These are phyloP conservation scores for Perkinsus marinus DNA, from an alignment of 169 alveolate genomes.

Conservation along the genomic window DNA sequence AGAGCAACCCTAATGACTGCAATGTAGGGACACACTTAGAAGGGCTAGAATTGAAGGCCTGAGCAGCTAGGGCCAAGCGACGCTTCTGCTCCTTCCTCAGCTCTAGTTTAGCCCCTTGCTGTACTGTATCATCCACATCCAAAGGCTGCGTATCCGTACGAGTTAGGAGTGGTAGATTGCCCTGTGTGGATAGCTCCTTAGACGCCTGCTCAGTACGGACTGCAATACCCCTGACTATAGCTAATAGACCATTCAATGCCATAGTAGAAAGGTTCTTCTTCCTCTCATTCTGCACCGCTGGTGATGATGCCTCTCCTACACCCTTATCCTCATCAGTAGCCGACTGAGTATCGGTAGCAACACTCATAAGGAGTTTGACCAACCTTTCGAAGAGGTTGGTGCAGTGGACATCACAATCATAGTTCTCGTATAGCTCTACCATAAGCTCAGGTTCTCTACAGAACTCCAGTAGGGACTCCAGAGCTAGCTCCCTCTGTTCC, in stretches of 20 bases:
- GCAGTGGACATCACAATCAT: slow-evolving; percentile 30
- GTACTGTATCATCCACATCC: background rate
- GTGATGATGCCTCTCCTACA: background rate
- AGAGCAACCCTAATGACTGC: background rate
- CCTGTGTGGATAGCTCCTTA: background rate
- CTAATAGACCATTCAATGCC: background rate
- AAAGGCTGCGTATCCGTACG: background rate
- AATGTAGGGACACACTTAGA: background rate
- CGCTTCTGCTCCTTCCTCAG: background rate
- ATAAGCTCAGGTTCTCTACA: slow-evolving; percentile 36
- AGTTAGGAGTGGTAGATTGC: background rate
- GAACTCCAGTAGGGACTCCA: slow-evolving; percentile 37
- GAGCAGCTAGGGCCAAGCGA: background rate
- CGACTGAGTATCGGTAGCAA: background rate
- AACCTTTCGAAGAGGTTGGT: slow-evolving; percentile 32
- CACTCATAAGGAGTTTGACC: background rate
- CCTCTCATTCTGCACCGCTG: background rate
- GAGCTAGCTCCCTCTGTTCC: slow-evolving; percentile 35
- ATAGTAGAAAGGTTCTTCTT: background rate
- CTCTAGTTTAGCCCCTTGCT: background rate
- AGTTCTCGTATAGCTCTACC: slow-evolving; percentile 28
- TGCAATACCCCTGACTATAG: background rate
- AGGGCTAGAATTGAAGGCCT: background rate
- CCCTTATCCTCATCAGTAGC: background rate
- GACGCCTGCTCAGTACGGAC: background rate